A percentile compares a stretch with the other conserved stretches of the same genome.
These are phyloP conservation scores for Irineochytrium annulatum DNA, from an alignment of 192 early-diverging fungal genomes.

Conservation along the genomic window DNA sequence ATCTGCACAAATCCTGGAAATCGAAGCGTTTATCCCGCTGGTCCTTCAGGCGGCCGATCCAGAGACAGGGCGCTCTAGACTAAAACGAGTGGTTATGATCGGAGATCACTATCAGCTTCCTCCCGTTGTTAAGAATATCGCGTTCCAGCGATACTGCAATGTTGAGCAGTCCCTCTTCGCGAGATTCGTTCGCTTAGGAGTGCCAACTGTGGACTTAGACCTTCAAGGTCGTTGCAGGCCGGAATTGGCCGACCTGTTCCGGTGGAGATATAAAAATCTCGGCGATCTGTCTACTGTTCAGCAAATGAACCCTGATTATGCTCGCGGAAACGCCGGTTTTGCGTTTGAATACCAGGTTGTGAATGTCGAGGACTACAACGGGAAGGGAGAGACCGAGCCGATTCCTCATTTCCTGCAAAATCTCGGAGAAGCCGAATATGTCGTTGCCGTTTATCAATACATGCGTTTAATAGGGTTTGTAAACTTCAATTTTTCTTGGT, in stretches of 20 bases:
- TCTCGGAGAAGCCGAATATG: constrained; percentile 95
- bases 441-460: constrained; percentile 93
- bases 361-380: constrained; percentile 72
- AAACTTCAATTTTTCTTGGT: constrained; percentile 1
- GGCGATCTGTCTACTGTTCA: constrained; percentile 12
- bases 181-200: constrained; percentile 85
- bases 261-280: constrained; percentile 71
- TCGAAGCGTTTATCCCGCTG: constrained; percentile 93
- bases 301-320: constrained; percentile 42
- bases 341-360: constrained; percentile 83
- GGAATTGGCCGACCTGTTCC: constrained; percentile 76
- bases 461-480: constrained; percentile 84
- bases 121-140: constrained; percentile 87
- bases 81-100: constrained; percentile 90
- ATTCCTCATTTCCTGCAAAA: constrained; percentile 89
- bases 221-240: constrained; percentile 80
- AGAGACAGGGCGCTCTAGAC: constrained; percentile 51
- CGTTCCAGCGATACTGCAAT: constrained; percentile 79
- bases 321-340: constrained; percentile 80
- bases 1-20: constrained; percentile 89
- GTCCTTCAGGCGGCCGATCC: constrained; percentile 61
- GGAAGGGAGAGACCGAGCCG: constrained; percentile 83
- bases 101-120: constrained; percentile 98
- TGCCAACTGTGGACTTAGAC: constrained; percentile 87
- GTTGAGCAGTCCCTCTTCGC: constrained; percentile 96